A percentile compares a stretch with the other conserved stretches of the same genome.
phyloP scores from a whole-genome alignment of 2,329 filamentous ascomycete genomes.

The Stachybotrys chartarum region DNA sequence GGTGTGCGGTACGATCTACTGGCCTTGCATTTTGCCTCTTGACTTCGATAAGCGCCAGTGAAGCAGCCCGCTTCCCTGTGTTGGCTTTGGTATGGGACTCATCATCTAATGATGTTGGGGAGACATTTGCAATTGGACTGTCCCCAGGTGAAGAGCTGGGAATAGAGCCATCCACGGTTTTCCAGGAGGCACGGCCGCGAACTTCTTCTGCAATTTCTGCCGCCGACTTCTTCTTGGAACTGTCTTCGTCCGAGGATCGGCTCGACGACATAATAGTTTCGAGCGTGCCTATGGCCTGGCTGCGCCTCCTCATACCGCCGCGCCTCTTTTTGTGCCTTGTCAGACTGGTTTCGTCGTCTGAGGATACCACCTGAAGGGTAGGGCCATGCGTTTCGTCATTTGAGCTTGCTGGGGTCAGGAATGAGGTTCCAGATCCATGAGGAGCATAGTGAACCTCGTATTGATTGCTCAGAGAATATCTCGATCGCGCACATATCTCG shows the following conservation, averaged over 20 bases:
- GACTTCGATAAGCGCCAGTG: conserved; percentile 29
- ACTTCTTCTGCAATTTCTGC: conserved; percentile 48
- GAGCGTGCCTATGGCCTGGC: conserved; percentile 52
- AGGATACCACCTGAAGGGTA: conserved; percentile 49
- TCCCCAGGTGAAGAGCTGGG: conserved; percentile 20
- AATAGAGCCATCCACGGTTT: conserved; percentile 24
- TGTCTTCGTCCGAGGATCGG: conserved; percentile 56
- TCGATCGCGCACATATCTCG: conserved; percentile 58
- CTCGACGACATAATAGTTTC: conserved; percentile 63
- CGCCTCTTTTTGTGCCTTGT: conserved; percentile 32
- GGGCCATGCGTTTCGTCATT: conserved; percentile 33
- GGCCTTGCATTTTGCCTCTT: conserved; percentile 23
- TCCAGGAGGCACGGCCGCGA: conserved; percentile 38
- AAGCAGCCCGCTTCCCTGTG: conserved; percentile 19
- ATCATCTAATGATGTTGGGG: conserved; percentile 5
- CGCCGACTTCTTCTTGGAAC: conserved; percentile 51
- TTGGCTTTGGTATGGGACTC: conserved; percentile 10
- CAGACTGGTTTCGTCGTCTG: conserved; percentile 45
- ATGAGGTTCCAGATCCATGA: conserved; percentile 49
- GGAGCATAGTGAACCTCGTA: conserved; percentile 59
- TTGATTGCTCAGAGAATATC: conserved; percentile 59
- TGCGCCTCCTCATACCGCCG: conserved; percentile 35
- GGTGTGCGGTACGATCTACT: conserved; percentile 19
- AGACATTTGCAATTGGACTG: conserved; percentile 18
- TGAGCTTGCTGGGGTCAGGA: conserved; percentile 23